Evolutionary conservation across 1,284 basidiomycete species (phyloP).

Genomic region (Porogramme epimiltina): DNA sequence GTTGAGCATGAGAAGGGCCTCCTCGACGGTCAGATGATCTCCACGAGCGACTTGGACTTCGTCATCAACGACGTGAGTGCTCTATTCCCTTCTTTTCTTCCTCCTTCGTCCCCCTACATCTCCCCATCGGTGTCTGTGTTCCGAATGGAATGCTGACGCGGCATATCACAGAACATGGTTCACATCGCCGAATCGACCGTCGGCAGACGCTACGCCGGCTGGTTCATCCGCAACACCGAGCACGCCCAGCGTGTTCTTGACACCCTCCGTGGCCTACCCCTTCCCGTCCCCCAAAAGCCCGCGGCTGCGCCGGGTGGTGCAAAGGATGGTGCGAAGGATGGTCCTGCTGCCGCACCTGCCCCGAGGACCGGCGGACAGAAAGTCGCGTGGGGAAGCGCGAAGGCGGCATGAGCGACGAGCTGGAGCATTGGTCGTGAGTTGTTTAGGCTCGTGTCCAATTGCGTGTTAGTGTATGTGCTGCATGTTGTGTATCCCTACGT

Average conservation of each 20-base stretch:
- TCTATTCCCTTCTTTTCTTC: neutral
- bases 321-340: slow-evolving; percentile 10
- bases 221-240: slow-evolving; percentile 96
- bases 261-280: slow-evolving; percentile 70
- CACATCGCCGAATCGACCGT: slow-evolving; percentile 94
- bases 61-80: slow-evolving; percentile 84
- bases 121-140: too few relatives aligned
- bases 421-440: neutral
- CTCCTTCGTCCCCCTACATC: too few relatives aligned
- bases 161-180: slow-evolving; percentile 85
- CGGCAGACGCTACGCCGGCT: slow-evolving; percentile 90
- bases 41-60: slow-evolving; percentile 94
- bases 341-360: slow-evolving; percentile 17
- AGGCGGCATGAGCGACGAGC: slow-evolving; percentile 27
- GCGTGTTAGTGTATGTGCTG: neutral
- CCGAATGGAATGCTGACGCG: too few relatives aligned
- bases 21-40: slow-evolving; percentile 85
- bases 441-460: neutral
- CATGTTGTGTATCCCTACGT: slow-evolving; percentile 16
- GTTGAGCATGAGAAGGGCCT: slow-evolving; percentile 58
- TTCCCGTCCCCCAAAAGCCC: slow-evolving; percentile 41
- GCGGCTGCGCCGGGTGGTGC: slow-evolving; percentile 8
- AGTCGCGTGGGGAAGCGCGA: slow-evolving; percentile 37
- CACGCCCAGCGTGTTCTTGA: slow-evolving; percentile 85
- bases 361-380: slow-evolving; percentile 28